Base-by-base conservation (phyloP, 2,329 filamentous ascomycete genomes). In the Aciculosporium take region DNA sequence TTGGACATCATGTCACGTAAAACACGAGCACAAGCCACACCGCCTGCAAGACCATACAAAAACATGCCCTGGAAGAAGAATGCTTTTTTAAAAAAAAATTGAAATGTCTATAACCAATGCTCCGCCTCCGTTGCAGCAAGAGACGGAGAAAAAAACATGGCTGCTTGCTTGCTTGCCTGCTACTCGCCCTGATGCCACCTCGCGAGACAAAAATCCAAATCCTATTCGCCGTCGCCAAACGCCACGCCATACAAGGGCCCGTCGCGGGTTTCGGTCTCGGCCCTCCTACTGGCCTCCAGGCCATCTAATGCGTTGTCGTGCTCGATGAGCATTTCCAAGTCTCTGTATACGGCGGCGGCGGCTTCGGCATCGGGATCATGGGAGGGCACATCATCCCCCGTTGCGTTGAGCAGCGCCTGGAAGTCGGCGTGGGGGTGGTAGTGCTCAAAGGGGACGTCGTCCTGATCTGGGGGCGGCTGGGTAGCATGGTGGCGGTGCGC, bases 321-420 rank as follows among this genome's bases (percentile, higher is more conserved):
- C 42, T 67, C 63, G 28, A 72, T 69, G 43, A 73, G 48, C 68
- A 72, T 71, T 34, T 71, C 69, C 46, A 72, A 48, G 41, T 73
- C 69, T 13, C 62, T 58, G 30, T 72, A 67, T 24, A 70, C 64
- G 1, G 64, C 60, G 61, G 9, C 61, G 51, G 28, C 56, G 52
- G 9, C 51, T 34, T 10, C 46, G 45, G 13, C 28, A 28, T 43
- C 44, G 10, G 39, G 15, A 13, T 46, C 42, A 3, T 39, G 39
- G 18, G 48, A 53, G n/a, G 51, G 59, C 34, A 58, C 64, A 43
- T 58, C 64, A 43, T 58, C 55, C 38, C 64, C 66, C 0, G 65
- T 63, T 2, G 66, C 69, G 49, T 69, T 65, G 3, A 76, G 64
- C 2, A 76, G 56, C 1, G 69, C 68, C 42, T 74, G 70, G 50